These are phyloP conservation scores for Sicyos edulis DNA, from an alignment of 306 rosid genomes.

Conservation along the genomic window DNA sequence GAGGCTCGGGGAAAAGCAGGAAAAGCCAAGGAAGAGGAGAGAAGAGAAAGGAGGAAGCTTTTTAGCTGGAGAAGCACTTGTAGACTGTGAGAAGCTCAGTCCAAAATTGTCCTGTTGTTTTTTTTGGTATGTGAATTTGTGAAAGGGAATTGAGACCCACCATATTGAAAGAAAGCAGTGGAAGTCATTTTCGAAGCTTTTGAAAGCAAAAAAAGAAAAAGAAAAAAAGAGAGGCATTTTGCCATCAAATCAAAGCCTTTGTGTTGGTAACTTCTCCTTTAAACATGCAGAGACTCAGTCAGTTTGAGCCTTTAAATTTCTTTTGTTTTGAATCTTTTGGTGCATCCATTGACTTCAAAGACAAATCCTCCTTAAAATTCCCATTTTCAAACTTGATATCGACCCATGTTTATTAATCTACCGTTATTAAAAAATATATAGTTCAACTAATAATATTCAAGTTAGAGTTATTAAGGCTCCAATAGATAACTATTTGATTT, in stretches of 20 bases:
- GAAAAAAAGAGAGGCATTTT: not conserved
- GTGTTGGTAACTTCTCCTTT: slow-evolving; percentile 43
- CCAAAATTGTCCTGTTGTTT: slow-evolving; percentile 26
- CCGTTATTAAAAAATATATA: too few relatives aligned
- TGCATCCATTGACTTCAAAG: not conserved
- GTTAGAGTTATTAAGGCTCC: too few relatives aligned
- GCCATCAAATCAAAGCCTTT: slow-evolving; percentile 20
- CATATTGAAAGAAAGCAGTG: slow-evolving; percentile 29
- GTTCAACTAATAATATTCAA: too few relatives aligned
- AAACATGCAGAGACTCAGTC: slow-evolving; percentile 24
- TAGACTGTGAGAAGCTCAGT: slow-evolving; percentile 24
- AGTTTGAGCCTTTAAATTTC: not conserved
- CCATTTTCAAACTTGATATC: not conserved
- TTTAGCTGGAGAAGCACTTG: slow-evolving; percentile 55
- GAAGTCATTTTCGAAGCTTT: slow-evolving; percentile 46
- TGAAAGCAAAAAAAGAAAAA: slow-evolving; percentile 19
- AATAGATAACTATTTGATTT: too few relatives aligned
- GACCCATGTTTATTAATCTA: too few relatives aligned
- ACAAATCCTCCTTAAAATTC: not conserved
- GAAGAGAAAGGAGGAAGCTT: slow-evolving; percentile 25
- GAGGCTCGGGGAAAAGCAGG: not conserved
- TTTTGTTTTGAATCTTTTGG: not conserved
- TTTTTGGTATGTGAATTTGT: slow-evolving; percentile 16
- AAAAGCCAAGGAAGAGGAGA: not conserved
- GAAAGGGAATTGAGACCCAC: slow-evolving; percentile 36